These are phyloP conservation scores for Macrocystidia cucumis DNA, from an alignment of 1,284 basidiomycete genomes.

Conservation along the genomic window DNA sequence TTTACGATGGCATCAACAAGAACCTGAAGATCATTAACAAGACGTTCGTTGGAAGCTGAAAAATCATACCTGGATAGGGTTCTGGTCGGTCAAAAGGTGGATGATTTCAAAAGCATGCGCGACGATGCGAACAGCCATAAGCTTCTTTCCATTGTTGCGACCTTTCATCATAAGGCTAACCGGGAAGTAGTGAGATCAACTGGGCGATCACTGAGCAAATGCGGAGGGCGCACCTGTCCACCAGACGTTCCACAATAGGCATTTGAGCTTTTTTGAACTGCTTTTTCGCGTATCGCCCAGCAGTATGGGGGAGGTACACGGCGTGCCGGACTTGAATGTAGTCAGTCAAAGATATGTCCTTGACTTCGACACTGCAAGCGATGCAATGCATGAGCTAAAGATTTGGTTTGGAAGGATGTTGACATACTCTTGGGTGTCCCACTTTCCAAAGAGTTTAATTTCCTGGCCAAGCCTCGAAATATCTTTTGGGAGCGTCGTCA, in stretches of 20 bases:
- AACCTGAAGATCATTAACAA: slow-evolving; percentile 34
- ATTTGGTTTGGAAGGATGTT: slow-evolving; percentile 8
- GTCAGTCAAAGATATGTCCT: slow-evolving; percentile 98
- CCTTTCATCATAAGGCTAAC: slow-evolving; percentile 99
- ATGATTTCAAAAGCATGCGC: slow-evolving; percentile 99
- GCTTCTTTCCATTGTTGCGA: slow-evolving; percentile 99
- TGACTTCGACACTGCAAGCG: slow-evolving; percentile 83
- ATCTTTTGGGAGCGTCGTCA: slow-evolving; percentile 78
- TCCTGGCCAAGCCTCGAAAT: slow-evolving; percentile 81
- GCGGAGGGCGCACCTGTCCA: slow-evolving; percentile 76
- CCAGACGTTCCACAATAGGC: slow-evolving; percentile 99
- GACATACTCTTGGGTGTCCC: slow-evolving; percentile 91
- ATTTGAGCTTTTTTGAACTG: slow-evolving; percentile 99
- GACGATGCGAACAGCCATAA: slow-evolving; percentile 98
- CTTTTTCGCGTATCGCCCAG: slow-evolving; percentile 99
- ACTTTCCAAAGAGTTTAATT: slow-evolving; percentile 95
- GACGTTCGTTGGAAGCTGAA: neutral
- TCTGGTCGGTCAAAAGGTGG: slow-evolving; percentile 99
- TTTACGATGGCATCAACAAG: slow-evolving; percentile 99
- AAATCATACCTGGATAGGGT: slow-evolving; percentile 86
- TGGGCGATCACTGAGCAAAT: neutral
- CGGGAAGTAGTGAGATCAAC: slow-evolving; percentile 1
- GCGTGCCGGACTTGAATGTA: slow-evolving; percentile 99
- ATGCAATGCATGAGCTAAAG: neutral
- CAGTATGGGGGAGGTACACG: slow-evolving; percentile 97